Percentiles rank a stretch among this genome's conserved stretches.
Evolutionary conservation across 306 rosid genomes (phyloP).

Genomic region (Vachellia pachyceras): DNA sequence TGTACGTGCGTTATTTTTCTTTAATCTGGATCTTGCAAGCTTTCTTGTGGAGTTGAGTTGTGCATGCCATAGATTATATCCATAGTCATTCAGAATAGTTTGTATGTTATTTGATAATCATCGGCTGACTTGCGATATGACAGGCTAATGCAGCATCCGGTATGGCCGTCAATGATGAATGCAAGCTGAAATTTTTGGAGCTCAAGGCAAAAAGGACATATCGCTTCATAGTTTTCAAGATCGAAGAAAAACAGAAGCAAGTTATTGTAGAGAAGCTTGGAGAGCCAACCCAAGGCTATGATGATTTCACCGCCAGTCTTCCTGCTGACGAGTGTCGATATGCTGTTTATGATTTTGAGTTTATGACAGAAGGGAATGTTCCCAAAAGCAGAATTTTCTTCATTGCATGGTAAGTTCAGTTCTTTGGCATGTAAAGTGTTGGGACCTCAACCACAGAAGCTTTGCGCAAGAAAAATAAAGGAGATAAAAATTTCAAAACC

Average conservation of each 20-base stretch:
- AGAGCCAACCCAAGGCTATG: conserved; percentile 59
- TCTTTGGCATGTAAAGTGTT: neutral
- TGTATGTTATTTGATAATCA: neutral
- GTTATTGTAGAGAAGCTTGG: conserved; percentile 65
- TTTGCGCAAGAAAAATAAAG: neutral
- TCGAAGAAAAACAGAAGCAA: conserved; percentile 58
- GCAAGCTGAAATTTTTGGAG: conserved; percentile 59
- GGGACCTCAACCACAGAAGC: neutral
- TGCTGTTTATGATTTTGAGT: conserved; percentile 64
- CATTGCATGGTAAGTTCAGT: conserved; percentile 53
- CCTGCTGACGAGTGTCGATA: conserved; percentile 63
- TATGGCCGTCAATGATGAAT: conserved; percentile 65
- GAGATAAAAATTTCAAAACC: neutral
- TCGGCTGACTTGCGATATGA: conserved; percentile 21
- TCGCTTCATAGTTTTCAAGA: conserved; percentile 34
- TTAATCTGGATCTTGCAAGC: neutral
- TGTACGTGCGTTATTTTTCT: neutral
- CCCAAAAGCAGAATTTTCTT: conserved; percentile 65
- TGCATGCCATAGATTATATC: neutral
- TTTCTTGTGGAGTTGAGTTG: neutral
- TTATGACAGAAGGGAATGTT: conserved; percentile 53
- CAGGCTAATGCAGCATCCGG: conserved; percentile 55
- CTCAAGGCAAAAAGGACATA: conserved; percentile 58
- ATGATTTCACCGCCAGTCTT: conserved; percentile 54
- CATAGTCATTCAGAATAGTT: neutral